Evolutionary conservation across 768 basidiomycete species (phyloP), one percentile per base, ranked within the genome.

Genomic region (Lyophyllum shimeji): DNA sequence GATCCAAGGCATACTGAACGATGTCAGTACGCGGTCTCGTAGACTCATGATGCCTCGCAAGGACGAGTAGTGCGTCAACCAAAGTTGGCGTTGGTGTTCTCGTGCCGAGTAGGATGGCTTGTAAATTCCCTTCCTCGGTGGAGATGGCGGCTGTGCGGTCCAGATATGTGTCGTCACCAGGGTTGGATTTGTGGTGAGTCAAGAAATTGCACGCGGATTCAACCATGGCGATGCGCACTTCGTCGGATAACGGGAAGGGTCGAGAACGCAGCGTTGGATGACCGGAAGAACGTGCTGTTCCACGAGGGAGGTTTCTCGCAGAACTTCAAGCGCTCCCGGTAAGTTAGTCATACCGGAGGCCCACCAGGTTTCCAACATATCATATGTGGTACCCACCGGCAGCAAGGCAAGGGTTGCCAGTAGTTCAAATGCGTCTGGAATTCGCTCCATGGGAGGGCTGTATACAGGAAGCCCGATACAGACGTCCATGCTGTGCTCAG

Each of bases 371-470:
- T 1, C n/a, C 12, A 69, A 46, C 34, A 60, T 49, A 3, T 57
- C n/a, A 1, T 52, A 44, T 23, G 50, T 53, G 9, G 63, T 60
- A 1, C 70, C 68, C 12, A 53, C 63, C 0, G 70, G 70, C 9
- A 71, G 60, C 46, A 68, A 46, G 8, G 68, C 62, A 17, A 71
- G 59, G n/a, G 60, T 52, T 7, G 59, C 49, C 11, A 64, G 55
- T 8, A 64, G 58, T 1, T 20, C 13, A 6, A 33, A 17, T 13
- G 48, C 50, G 1, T 48, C 52, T 9, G 53, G 61, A 18, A 50
- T 20, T 8, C 20, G n/a, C 7, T 42, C 8, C 43, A 61, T 57
- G 7, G 43, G 25, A 1, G 47, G 44, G 21, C 56, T 52, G 31
- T 61, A 13, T 2, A 57, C 53, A 3, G 60, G 57, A 1, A 60